These are phyloP conservation scores for Hypocreales sp. DNA, from an alignment of 2,329 filamentous ascomycete genomes.

Conservation along the genomic window DNA sequence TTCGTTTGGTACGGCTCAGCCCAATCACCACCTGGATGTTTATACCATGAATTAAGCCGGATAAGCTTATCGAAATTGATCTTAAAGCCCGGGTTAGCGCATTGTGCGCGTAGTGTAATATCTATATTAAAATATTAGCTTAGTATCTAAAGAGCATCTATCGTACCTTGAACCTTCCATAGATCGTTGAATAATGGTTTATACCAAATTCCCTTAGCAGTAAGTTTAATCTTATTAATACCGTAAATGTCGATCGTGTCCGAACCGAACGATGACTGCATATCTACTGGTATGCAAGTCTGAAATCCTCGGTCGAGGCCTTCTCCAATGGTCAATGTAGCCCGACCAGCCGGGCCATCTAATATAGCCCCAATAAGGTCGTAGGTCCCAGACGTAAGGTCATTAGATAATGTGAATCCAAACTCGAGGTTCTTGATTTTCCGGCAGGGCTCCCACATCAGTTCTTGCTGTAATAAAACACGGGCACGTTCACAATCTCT, in stretches of 20 bases:
- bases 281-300: background rate
- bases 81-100: background rate
- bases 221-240: background rate
- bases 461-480: too few relatives aligned
- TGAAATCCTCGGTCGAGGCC: background rate
- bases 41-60: background rate
- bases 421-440: background rate
- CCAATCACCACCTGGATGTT: background rate
- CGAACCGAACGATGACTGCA: background rate
- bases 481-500: too few relatives aligned
- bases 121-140: background rate
- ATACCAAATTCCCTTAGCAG: background rate
- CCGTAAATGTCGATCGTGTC: background rate
- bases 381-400: background rate
- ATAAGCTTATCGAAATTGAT: background rate
- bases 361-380: background rate
- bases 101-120: background rate
- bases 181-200: background rate
- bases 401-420: background rate
- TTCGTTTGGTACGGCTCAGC: background rate
- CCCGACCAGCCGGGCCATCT: background rate
- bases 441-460: background rate
- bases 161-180: conserved; percentile 1
- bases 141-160: background rate
- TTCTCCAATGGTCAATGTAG: background rate